Base-by-base conservation (phyloP, 306 rosid genomes). In the Malus orientalis region DNA sequence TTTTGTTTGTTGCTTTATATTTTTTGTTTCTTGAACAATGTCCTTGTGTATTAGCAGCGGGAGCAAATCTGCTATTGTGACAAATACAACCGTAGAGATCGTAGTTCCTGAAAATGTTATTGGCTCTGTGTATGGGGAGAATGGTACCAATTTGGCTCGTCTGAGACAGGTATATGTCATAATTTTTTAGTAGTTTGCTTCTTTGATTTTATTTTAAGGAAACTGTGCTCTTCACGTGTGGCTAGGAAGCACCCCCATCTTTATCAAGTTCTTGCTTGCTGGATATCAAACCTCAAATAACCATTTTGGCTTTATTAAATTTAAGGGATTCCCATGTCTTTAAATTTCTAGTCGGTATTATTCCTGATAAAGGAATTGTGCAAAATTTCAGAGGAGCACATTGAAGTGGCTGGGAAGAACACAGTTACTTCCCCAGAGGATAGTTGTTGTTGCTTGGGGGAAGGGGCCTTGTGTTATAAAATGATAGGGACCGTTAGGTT, bases 41-140 rank as follows among this genome's bases (percentile, higher is more conserved):
- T 75, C 70, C 53, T 70, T 60, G 40, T 74, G n/a, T 70, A 67
- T 83, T 67, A 62, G 70, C 93, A 95, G 97, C 27, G 97, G 96
- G 84, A 92, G 83, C 83, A 95, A 88, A 87, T 79, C 97, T 78
- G 98, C 99, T 32, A 81, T 95, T 14, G 99, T 95, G 83, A 95
- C 98, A 22, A 95, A 89, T 74, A 95, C 99, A 25, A 89, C 96
- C 1, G 90, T 95, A 29, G 99, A 95, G 89, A 89, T 95, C 65
- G 71, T 92, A 79, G 97, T 95, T 82, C 99, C 99, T 27, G 97
- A 91, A 54, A 87, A 89, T 78, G 92, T 92, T 54, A 86, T 95
- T 61, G 87, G 90, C 82, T 88, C 80, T 51, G 97, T 95, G 55
- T 95, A 92, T 54, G 99, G 97, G 76, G 99, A 95, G 81, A 85